Evolutionary conservation across 805 yeast species (phyloP).

Genomic region (Candida quercuum): DNA sequence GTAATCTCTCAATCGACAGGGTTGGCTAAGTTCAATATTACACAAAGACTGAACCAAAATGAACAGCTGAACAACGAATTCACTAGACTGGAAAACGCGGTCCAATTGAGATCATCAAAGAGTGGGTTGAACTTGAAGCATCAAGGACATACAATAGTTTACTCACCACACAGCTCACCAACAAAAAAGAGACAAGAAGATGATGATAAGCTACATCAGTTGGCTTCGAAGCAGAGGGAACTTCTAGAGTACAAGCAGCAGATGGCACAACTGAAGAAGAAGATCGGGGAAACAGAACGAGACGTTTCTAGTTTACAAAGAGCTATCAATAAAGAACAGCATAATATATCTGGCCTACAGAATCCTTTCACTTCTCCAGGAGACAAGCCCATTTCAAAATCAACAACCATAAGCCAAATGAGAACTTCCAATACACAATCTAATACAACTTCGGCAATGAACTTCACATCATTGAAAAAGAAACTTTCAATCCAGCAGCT

Average conservation of each 20-base stretch:
- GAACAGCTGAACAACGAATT: constrained; percentile 2
- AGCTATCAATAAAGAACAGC: constrained; percentile 23
- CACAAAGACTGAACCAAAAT: constrained; percentile 2
- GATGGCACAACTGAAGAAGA: constrained; percentile 28
- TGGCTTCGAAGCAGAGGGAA: constrained; percentile 50
- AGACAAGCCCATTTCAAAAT: constrained; percentile 5
- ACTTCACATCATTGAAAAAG: constrained; percentile 17
- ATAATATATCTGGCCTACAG: too few relatives aligned
- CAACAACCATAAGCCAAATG: constrained; percentile 11
- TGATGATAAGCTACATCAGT: constrained; percentile 24
- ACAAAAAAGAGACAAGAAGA: background rate
- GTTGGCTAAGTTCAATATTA: constrained; percentile 35
- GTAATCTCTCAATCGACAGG: constrained; percentile 48
- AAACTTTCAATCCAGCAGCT: constrained; percentile 13
- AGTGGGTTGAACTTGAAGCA: constrained; percentile 1
- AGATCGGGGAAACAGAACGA: constrained; percentile 33
- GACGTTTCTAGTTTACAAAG: constrained; percentile 33
- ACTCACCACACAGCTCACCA: background rate
- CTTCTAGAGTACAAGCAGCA: constrained; percentile 43
- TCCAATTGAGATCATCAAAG: constrained; percentile 4
- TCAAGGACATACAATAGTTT: background rate
- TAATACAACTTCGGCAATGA: constrained; percentile 10
- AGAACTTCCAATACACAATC: constrained; percentile 2
- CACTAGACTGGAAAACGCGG: background rate
- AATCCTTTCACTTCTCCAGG: background rate